Conservation (phyloP, 176 grass and related monocot species). For the Cenchrus americanus region DNA sequence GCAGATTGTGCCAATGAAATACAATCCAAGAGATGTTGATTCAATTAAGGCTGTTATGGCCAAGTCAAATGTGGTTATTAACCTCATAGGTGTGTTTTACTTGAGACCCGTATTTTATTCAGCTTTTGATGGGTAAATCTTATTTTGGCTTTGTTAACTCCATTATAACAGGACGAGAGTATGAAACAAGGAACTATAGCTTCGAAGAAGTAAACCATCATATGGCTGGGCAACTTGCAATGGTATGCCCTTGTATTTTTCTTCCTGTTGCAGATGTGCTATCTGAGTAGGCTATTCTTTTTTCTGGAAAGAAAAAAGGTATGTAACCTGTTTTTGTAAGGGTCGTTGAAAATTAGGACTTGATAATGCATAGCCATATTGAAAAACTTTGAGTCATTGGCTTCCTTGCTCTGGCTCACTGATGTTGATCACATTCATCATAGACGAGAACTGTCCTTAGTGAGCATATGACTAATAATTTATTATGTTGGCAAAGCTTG, state of each 20-base stretch:
- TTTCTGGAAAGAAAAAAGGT: not conserved
- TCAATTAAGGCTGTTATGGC: slow-evolving; percentile 94
- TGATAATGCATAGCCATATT: not conserved
- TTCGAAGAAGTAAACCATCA: slow-evolving; percentile 95
- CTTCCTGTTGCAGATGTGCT: slow-evolving; percentile 13
- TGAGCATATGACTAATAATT: slow-evolving; percentile 2
- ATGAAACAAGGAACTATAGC: slow-evolving; percentile 94
- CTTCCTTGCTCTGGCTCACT: not conserved
- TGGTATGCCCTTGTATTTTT: slow-evolving; percentile 49
- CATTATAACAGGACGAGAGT: slow-evolving; percentile 69
- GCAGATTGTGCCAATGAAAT: slow-evolving; percentile 95
- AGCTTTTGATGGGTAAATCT: not conserved
- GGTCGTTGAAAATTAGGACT: not conserved
- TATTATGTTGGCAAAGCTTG: too few relatives aligned
- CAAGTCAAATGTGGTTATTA: slow-evolving; percentile 94
- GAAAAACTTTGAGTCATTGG: not conserved
- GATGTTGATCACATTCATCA: not conserved
- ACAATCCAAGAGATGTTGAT: slow-evolving; percentile 90
- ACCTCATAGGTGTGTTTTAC: slow-evolving; percentile 80
- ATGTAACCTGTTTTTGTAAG: slow-evolving; percentile 17
- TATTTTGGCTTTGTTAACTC: slow-evolving; percentile 10
- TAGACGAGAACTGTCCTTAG: not conserved
- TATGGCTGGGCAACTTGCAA: slow-evolving; percentile 90
- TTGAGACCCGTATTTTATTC: not conserved
- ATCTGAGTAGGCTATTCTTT: not conserved